Base-by-base conservation (phyloP, 163 green algal genomes). In the Volvox carteri region DNA sequence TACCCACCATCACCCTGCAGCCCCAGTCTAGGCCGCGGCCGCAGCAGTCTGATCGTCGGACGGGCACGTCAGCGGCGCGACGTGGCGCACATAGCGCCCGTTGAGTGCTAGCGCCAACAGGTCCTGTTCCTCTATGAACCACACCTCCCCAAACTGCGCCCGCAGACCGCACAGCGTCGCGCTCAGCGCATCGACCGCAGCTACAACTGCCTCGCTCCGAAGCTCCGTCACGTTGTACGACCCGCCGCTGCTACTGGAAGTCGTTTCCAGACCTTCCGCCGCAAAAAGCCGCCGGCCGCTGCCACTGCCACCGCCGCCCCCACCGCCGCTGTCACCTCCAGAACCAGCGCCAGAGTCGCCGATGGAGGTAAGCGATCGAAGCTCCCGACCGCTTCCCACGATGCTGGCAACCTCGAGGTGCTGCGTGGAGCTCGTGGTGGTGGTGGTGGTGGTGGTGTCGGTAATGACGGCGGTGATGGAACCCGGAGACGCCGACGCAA, bases 91-190 rank as follows among this genome's bases (percentile, higher is more conserved):
- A 35, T 93, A 95, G 0, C 78, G 79, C 0, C 95, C 95, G 23
- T 87, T 77, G 44, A 97, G 87, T 1, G 93, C 95, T 23, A 97
- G 90, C 3, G 95, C 95, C 73, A 97, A 86, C 85, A 96, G 85
- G 77, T 97, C 94, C 48, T 93, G 86, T 85, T 97, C 95, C 87
- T 97, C 92, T 11, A 96, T 93, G 90, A 95, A 97, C 94, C 94
- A 94, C 25, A 92, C 85, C 72, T 94, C 93, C 30, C 91, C 79
- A 67, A 97, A 90, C 0, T 50, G 67, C 4, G 92, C 90, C 23
- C 90, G 52, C 72, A 96, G 35, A 0, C 95, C 95, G 62, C 95
- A 97, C 56, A 97, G 93, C 76, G 91, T 85, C 4, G 67, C 48
- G 1, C 93, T 94, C 79, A 97, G 87, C 12, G 60, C 28, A 14